These are phyloP conservation scores for Aleurites moluccanus DNA, from an alignment of 441 rosid genomes.

Conservation along the genomic window DNA sequence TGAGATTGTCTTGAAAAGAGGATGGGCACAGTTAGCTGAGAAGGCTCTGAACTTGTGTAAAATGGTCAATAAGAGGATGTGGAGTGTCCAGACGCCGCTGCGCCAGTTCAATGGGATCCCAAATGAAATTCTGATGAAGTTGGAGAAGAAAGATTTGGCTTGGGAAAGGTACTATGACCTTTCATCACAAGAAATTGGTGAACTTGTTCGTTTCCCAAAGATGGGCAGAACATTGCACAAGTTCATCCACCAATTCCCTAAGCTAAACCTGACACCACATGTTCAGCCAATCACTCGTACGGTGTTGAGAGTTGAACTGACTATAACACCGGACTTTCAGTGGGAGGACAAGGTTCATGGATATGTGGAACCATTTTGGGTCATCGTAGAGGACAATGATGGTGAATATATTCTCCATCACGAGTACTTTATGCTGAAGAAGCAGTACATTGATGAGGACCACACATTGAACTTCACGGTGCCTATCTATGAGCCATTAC, in stretches of 20 bases:
- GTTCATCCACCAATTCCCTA: slow-evolving; percentile 89
- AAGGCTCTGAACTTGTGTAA: slow-evolving; percentile 88
- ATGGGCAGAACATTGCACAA: slow-evolving; percentile 92
- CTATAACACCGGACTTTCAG: slow-evolving; percentile 85
- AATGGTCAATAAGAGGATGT: slow-evolving; percentile 91
- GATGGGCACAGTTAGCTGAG: slow-evolving; percentile 94
- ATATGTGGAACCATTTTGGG: slow-evolving; percentile 95
- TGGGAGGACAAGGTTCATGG: slow-evolving; percentile 97
- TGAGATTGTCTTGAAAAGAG: slow-evolving; percentile 82
- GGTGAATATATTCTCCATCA: slow-evolving; percentile 92
- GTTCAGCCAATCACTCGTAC: slow-evolving; percentile 92
- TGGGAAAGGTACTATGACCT: slow-evolving; percentile 98
- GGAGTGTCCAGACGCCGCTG: slow-evolving; percentile 95
- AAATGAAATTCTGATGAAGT: slow-evolving; percentile 71
- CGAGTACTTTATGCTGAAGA: slow-evolving; percentile 87
- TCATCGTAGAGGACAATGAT: slow-evolving; percentile 90
- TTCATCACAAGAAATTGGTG: slow-evolving; percentile 87
- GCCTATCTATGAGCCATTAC: slow-evolving; percentile 88
- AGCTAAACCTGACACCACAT: slow-evolving; percentile 72
- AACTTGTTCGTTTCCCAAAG: slow-evolving; percentile 75
- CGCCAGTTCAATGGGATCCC: slow-evolving; percentile 88
- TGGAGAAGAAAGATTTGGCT: slow-evolving; percentile 93
- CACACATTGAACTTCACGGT: slow-evolving; percentile 90
- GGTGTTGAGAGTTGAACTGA: slow-evolving; percentile 77
- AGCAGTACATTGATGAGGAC: slow-evolving; percentile 79